phyloP scores from a whole-genome alignment of 2,329 filamentous ascomycete species.

The Pochonia chlamydosporia region DNA sequence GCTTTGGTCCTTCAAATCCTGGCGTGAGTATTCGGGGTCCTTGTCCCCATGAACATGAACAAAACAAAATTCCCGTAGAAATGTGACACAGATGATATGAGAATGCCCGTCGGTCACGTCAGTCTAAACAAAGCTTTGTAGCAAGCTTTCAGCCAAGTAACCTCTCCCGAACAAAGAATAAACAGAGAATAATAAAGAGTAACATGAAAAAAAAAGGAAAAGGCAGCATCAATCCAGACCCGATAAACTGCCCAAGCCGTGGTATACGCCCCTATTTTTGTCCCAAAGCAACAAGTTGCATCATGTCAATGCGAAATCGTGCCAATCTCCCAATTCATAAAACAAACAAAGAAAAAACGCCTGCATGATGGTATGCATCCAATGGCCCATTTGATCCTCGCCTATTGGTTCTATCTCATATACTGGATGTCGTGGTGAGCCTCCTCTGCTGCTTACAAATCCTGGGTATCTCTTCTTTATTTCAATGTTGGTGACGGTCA shows the following conservation, averaged over 20 bases:
- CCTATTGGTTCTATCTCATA: not conserved
- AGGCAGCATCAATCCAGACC: not conserved
- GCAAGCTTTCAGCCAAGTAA: not conserved
- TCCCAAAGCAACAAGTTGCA: not conserved
- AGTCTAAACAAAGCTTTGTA: not conserved
- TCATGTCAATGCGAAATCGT: not conserved
- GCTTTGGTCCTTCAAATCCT: not conserved
- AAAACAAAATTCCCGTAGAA: too few species aligned
- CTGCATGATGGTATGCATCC: conserved; percentile 3
- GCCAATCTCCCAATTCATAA: not conserved
- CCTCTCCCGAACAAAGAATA: not conserved
- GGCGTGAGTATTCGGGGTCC: not conserved
- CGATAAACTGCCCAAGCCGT: not conserved
- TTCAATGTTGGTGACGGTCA: not conserved
- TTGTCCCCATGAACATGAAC: too few species aligned
- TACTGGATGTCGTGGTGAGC: not conserved
- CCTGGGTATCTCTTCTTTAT: not conserved
- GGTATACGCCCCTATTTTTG: conserved; percentile 2
- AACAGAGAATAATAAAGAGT: not conserved
- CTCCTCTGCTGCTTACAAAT: too few species aligned
- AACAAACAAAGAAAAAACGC: conserved; percentile 5
- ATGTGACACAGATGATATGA: too few species aligned
- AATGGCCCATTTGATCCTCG: not conserved
- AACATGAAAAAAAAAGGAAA: not conserved
- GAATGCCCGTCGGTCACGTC: not conserved